Conservation (phyloP, 345 rosid species). For the Pugionium cornutum region DNA sequence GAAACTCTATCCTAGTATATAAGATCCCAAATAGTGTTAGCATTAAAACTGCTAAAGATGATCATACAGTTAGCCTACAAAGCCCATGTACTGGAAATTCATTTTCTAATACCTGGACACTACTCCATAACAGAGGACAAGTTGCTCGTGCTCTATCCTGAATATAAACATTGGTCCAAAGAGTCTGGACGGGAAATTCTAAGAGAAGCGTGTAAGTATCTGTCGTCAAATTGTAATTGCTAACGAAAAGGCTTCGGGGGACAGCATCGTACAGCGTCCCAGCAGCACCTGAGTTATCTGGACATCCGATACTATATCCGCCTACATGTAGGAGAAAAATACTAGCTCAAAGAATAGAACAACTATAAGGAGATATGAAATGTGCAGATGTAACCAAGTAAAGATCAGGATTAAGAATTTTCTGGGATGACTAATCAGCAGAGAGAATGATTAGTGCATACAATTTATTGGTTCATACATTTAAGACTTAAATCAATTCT, state of each 20-base stretch:
- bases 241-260: constrained; percentile 81
- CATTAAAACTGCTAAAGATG: background rate
- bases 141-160: constrained; percentile 86
- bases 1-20: constrained; percentile 6
- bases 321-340: constrained; percentile 52
- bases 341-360: constrained; percentile 18
- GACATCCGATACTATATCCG: constrained; percentile 79
- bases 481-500: constrained; percentile 2
- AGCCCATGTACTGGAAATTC: constrained; percentile 19
- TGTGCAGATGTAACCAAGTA: constrained; percentile 16
- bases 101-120: constrained; percentile 79
- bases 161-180: constrained; percentile 89
- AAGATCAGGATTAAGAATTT: constrained; percentile 5
- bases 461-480: background rate
- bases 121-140: constrained; percentile 99
- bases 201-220: constrained; percentile 90
- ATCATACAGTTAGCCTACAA: constrained; percentile 18
- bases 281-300: constrained; percentile 89
- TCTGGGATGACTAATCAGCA: constrained; percentile 11
- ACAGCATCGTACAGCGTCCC: constrained; percentile 98
- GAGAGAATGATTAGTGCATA: constrained; percentile 7
- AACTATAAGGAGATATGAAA: background rate
- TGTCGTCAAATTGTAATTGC: constrained; percentile 81
- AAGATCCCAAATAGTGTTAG: constrained; percentile 19
- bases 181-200: constrained; percentile 94